Base-by-base conservation (phyloP, 768 basidiomycete species). In the Phanerochaete carnosa region DNA sequence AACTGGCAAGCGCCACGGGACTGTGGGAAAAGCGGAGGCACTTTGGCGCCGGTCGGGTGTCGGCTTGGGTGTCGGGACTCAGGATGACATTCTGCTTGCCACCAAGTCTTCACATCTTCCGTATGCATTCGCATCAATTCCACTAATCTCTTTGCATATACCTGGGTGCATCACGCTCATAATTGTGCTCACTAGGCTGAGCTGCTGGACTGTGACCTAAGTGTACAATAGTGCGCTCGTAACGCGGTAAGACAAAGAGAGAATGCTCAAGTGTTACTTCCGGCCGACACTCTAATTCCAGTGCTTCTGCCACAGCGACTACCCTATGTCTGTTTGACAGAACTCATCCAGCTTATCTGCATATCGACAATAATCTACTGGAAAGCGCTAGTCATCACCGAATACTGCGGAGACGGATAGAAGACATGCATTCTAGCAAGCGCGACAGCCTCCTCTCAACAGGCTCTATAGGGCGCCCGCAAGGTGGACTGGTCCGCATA, bases 361-460 rank as follows among this genome's bases (percentile, higher is more conserved):
- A 19, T 43, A 43, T 43, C 39, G 19, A 7, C 39, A 43, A 11
- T 43, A 43, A 7, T 43, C 39, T 12, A 43, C 8, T 43, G 11
- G 19, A 43, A 9, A 43, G 39, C 39, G 39, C 39, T 43, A 43
- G 39, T 13, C 7, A 55, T 33, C 53, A 43, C 4, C 19, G 39
- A 43, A 37, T 55, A 55, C 32, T 39, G 53, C 53, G 33, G 33
- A 55, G 13, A 55, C 53, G 33, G 33, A 55, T 2, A 55, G 26
- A 45, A 53, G 16, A 19, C 11, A 70, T 70, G 69, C 53, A 63
- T 47, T 26, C 66, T n/a, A 32, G 39, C 30, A 63, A 64, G 58
- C 69, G 70, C 35, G 69, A 72, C n/a, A 63, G 58, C 45, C 65
- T 72, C 13, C 69, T 70, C 54, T 66, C 64, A 16, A 28, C 63